phyloP scores from a whole-genome alignment of 345 rosid genomes.

The Brassica carinata region DNA sequence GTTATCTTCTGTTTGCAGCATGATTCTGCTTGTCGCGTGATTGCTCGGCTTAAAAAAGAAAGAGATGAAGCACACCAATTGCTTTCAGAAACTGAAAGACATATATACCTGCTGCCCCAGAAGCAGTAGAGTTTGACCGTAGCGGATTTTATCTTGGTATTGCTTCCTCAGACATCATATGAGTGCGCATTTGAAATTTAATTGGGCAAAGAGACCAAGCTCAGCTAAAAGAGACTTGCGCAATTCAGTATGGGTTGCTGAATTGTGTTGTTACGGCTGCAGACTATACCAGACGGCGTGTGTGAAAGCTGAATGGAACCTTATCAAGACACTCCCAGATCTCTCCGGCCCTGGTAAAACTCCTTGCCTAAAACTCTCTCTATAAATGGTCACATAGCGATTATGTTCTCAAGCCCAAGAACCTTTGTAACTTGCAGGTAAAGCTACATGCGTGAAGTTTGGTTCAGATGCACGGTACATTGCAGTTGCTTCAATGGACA shows the following conservation, averaged over 20 bases:
- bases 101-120: slow-evolving; percentile 61
- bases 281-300: slow-evolving; percentile 92
- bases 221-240: background rate
- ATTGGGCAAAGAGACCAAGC: slow-evolving; percentile 4
- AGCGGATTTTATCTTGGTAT: slow-evolving; percentile 87
- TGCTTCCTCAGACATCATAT: slow-evolving; percentile 88
- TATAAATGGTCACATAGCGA: background rate
- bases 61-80: slow-evolving; percentile 85
- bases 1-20: slow-evolving; percentile 53
- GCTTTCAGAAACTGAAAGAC: slow-evolving; percentile 80
- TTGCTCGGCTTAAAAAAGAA: slow-evolving; percentile 94
- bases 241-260: background rate
- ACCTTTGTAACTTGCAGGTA: slow-evolving; percentile 48
- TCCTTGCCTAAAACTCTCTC: background rate
- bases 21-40: slow-evolving; percentile 99
- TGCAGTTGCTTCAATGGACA: slow-evolving; percentile 92
- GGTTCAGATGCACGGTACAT: slow-evolving; percentile 76
- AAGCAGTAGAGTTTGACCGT: slow-evolving; percentile 85
- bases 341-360: slow-evolving; percentile 86
- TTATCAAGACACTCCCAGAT: slow-evolving; percentile 84
- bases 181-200: slow-evolving; percentile 2
- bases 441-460: slow-evolving; percentile 68
- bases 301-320: slow-evolving; percentile 93
- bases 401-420: background rate
- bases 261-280: slow-evolving; percentile 22